Evolutionary conservation across 2,329 filamentous ascomycete genomes (phyloP), one percentile per base, ranked within the genome.

Genomic region (Penicillium sp.): DNA sequence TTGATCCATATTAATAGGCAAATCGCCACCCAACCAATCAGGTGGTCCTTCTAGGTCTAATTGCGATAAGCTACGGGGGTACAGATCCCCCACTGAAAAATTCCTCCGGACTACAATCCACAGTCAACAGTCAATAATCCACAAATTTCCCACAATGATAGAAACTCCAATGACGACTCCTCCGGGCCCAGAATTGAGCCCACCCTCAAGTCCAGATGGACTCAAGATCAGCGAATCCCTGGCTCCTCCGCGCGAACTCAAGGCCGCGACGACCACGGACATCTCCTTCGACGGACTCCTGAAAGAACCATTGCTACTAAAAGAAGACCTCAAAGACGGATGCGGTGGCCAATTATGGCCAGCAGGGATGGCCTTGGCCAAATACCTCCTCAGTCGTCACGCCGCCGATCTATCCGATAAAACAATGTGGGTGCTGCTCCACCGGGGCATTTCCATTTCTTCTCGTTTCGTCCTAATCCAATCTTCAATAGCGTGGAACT

Each of bases 291-390:
- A 86, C 55, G 85, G 87, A 34, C 77, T 93, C 45, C 76, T 96
- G 31, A 69, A 75, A 19, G 73, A 78, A 42, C 83, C 86, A 39
- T 77, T 97, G 53, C 76, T 79, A 53, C 79, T 97, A 15, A 85
- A 87, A 62, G 89, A 96, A 68, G 90, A 97, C 69, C 78, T 95
- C 42, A 81, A 80, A 50, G 81, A 87, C 55, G 93, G 93, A 53
- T 97, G 93, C 68, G 93, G 93, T 43, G 93, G 93, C 2, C 87
- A 94, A 70, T 78, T 94, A 10, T 97, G 93, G 93, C 91, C 90
- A 3, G 91, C 91, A 0, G 93, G 93, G 10, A 86, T 95, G 82
- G 80, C 93, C 15, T 75, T 98, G 46, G 80, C 86, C 19, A 88
- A 85, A 69, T 94, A 97, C 66, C 79, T 97, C 77, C 76, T 97